Conservation (phyloP, 192 early-diverging fungal genomes). For the Dissophora globulifera region DNA sequence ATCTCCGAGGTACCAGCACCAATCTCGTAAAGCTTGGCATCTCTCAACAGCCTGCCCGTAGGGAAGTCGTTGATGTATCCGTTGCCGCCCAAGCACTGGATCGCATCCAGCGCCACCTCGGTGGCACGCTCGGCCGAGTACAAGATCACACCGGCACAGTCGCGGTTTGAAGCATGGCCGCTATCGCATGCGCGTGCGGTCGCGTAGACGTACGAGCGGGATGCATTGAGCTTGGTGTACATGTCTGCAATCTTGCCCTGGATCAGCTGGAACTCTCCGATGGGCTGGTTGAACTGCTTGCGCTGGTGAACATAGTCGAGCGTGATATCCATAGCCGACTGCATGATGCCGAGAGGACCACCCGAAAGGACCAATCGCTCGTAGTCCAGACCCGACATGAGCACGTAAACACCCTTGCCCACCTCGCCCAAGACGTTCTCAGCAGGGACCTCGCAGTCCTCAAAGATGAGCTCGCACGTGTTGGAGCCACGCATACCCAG, state of each 20-base stretch:
- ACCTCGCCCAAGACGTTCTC: slow-evolving; percentile 89
- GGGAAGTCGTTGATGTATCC: slow-evolving; percentile 95
- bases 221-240: slow-evolving; percentile 95
- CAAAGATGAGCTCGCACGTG: slow-evolving; percentile 95
- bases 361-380: slow-evolving; percentile 92
- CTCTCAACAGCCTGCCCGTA: slow-evolving; percentile 87
- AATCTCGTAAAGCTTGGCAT: slow-evolving; percentile 97
- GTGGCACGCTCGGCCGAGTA: slow-evolving; percentile 95
- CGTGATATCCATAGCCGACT: slow-evolving; percentile 82
- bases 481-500: slow-evolving; percentile 96
- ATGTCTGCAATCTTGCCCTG: slow-evolving; percentile 98
- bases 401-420: slow-evolving; percentile 92
- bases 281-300: slow-evolving; percentile 85
- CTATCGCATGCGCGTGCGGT: slow-evolving; percentile 87
- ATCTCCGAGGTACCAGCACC: slow-evolving; percentile 97
- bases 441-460: slow-evolving; percentile 89
- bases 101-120: slow-evolving; percentile 91
- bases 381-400: slow-evolving; percentile 94
- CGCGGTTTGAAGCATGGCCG: slow-evolving; percentile 84
- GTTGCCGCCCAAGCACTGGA: slow-evolving; percentile 95
- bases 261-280: slow-evolving; percentile 92
- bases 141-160: slow-evolving; percentile 94
- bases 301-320: slow-evolving; percentile 89
- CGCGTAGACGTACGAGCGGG: slow-evolving; percentile 90
- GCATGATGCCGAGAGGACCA: slow-evolving; percentile 92